Percentiles rank a stretch among this genome's conserved stretches.
Conservation (phyloP, 2,329 filamentous ascomycete genomes). For the Scedosporium minutisporum region DNA sequence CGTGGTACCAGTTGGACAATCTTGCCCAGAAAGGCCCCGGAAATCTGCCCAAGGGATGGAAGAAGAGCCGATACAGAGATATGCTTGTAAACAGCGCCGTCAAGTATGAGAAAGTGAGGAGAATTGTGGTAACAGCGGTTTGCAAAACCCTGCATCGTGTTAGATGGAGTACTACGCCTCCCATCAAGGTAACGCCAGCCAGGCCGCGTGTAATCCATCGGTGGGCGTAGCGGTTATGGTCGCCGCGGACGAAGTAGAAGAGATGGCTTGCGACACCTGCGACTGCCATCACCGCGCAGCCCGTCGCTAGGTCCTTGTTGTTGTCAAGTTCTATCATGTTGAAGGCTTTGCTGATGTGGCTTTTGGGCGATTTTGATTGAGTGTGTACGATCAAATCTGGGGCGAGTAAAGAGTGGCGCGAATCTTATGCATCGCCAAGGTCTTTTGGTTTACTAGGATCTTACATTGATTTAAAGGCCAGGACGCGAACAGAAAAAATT, state of each 20-base stretch:
- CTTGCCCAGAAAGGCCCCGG: conserved; percentile 11
- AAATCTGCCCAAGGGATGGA: conserved; percentile 3
- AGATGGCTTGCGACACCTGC: not conserved
- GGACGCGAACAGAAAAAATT: too few species aligned
- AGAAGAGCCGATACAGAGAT: conserved; percentile 3
- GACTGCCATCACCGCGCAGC: not conserved
- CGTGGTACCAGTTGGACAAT: conserved; percentile 15
- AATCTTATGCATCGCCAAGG: not conserved
- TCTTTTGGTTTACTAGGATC: too few species aligned
- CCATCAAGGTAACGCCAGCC: not conserved
- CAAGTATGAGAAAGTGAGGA: conserved; percentile 5
- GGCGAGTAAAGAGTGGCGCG: not conserved
- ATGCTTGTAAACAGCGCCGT: conserved; percentile 13
- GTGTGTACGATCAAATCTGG: not conserved
- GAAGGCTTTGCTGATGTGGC: not conserved
- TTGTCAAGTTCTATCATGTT: not conserved
- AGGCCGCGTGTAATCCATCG: not conserved
- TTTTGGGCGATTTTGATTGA: not conserved
- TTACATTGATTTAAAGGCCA: too few species aligned
- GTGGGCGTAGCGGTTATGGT: not conserved
- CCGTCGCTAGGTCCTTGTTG: not conserved
- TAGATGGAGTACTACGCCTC: not conserved
- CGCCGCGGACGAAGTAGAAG: conserved; percentile 1
- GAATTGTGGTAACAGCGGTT: not conserved
- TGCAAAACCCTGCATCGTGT: not conserved